A percentile compares a stretch with the other conserved stretches of the same genome.
Evolutionary conservation across 2,329 filamentous ascomycete genomes (phyloP).

Genomic region (Fusarium liriodendri): DNA sequence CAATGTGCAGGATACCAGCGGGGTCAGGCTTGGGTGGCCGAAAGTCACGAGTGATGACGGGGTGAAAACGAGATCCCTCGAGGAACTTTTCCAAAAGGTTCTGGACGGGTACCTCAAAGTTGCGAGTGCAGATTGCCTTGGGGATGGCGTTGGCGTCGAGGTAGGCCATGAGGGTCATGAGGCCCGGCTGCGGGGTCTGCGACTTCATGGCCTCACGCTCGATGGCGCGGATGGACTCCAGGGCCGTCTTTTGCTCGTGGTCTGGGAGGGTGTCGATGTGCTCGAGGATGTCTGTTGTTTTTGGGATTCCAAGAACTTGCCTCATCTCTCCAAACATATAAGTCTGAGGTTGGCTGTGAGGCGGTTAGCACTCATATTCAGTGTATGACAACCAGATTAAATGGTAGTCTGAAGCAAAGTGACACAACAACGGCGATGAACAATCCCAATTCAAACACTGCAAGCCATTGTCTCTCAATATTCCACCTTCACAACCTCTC

Average conservation of each 20-base stretch:
- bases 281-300: slow-evolving; percentile 84
- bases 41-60: slow-evolving; percentile 88
- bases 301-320: slow-evolving; percentile 76
- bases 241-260: slow-evolving; percentile 70
- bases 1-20: slow-evolving; percentile 88
- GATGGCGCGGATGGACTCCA: slow-evolving; percentile 80
- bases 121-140: slow-evolving; percentile 93
- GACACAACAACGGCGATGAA: background rate
- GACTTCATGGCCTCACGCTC: slow-evolving; percentile 83
- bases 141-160: slow-evolving; percentile 74
- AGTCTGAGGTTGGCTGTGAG: slow-evolving; percentile 82
- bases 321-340: slow-evolving; percentile 97
- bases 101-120: slow-evolving; percentile 84
- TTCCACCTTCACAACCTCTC: background rate
- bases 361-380: slow-evolving; percentile 2
- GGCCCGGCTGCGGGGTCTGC: slow-evolving; percentile 85
- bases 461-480: background rate
- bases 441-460: background rate
- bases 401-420: background rate
- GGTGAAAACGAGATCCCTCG: slow-evolving; percentile 73
- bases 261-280: slow-evolving; percentile 82
- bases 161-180: slow-evolving; percentile 83
- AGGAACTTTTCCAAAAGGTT: slow-evolving; percentile 83
- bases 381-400: background rate
- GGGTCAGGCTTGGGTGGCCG: slow-evolving; percentile 87